phyloP scores from a whole-genome alignment of 768 basidiomycete species.

The Asterophora lycoperdoides region DNA sequence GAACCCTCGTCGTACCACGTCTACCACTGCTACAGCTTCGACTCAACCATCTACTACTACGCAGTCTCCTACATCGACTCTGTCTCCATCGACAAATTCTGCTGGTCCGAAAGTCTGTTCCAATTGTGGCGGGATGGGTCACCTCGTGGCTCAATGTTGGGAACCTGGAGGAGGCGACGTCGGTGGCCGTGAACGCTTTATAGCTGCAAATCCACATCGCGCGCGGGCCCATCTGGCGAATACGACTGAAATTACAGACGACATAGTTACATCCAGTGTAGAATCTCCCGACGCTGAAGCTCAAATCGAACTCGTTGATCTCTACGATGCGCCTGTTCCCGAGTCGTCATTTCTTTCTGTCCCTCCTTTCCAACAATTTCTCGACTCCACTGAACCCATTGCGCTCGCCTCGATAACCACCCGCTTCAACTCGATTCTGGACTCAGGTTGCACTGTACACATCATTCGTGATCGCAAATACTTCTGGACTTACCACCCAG shows the following conservation, averaged over 20 bases:
- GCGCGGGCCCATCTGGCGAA: not conserved
- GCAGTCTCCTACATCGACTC: not conserved
- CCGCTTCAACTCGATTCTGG: conserved; percentile 11
- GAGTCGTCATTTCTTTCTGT: not conserved
- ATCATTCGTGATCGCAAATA: conserved; percentile 12
- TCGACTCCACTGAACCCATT: not conserved
- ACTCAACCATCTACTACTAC: too few relatives aligned
- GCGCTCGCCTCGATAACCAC: not conserved
- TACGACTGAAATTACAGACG: not conserved
- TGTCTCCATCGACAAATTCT: not conserved
- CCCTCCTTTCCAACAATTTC: not conserved
- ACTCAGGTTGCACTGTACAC: conserved; percentile 21
- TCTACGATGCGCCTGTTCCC: not conserved
- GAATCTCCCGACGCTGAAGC: not conserved
- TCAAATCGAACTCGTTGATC: not conserved
- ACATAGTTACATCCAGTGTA: not conserved
- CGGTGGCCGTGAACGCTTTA: not conserved
- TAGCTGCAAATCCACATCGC: not conserved
- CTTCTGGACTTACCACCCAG: conserved; percentile 15
- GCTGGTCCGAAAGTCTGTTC: not conserved
- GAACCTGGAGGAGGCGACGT: not conserved
- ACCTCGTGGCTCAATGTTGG: not conserved
- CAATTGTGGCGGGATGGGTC: not conserved
- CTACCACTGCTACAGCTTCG: too few relatives aligned
- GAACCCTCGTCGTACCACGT: not conserved